Base-by-base conservation (phyloP, 1,139 yeast species). In the Candida sp. region DNA sequence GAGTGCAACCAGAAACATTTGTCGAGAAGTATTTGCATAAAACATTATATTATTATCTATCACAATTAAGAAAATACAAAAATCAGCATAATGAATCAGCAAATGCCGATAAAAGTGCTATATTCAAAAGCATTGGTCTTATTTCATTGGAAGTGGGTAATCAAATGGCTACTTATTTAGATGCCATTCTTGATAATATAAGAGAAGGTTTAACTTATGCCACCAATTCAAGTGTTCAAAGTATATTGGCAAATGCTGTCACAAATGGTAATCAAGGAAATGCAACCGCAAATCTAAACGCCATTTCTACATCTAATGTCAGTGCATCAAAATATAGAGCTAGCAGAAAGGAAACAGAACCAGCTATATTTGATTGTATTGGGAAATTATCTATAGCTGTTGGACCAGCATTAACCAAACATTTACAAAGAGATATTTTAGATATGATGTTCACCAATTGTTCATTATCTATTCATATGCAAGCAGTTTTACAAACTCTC, bases 381-480 rank as follows among this genome's bases (percentile, higher is more conserved):
- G 89, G 95, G 0, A 87, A 88, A 65, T 69, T 93, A 40, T 91
- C 97, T 0, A 77, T 79, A 22, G 95, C 98, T 0, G 90, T 91
- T 9, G 98, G 97, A 0, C 96, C 97, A n/a, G 96, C 97, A 1
- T 71, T 93, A 43, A 87, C 97, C 0, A 91, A 91, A 58, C 93
- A 89, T 58, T 70, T 93, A 48, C 93, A 90, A 51, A 76, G 85
- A 49, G 96, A 89, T 55, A 78, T 91, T 22, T 68, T 93, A 45
- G 95, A 86, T 51, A 75, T 87, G 70, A 78, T 91, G 67, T 77
- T 93, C 55, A 79, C 73, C 39, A 72, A 86, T 43, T 89, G 97
- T 50, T 88, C 96, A 0, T 73, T 93, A 41, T 86, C 93, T 21
- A 84, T 79, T 48, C 84, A 87, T 49, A 81, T 91, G 81, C 83